These are phyloP conservation scores for Daedalea quercina DNA, from an alignment of 768 basidiomycete species.

Conservation along the genomic window DNA sequence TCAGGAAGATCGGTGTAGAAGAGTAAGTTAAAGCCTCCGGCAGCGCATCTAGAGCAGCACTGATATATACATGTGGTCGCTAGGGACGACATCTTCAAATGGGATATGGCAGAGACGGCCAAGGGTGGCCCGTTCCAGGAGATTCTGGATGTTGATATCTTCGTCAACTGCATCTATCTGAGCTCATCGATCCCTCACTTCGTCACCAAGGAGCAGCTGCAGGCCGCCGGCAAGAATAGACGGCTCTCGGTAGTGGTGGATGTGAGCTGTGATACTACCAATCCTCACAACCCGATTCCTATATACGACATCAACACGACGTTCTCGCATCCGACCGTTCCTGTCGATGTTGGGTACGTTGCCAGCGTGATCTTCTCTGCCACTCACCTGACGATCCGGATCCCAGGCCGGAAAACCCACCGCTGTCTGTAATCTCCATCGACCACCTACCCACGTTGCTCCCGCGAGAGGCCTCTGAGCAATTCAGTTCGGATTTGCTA, in stretches of 20 bases:
- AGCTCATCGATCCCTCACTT: conserved; percentile 83
- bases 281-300: conserved; percentile 96
- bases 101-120: conserved; percentile 96
- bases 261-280: conserved; percentile 98
- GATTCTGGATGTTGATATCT: conserved; percentile 94
- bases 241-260: conserved; percentile 84
- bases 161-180: conserved; percentile 99
- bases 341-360: conserved; percentile 74
- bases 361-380: neutral
- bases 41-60: neutral
- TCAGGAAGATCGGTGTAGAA: conserved; percentile 89
- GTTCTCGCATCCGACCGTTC: conserved; percentile 86
- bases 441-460: conserved; percentile 95
- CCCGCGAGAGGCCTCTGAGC: conserved; percentile 94
- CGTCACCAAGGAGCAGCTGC: conserved; percentile 62
- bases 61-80: neutral
- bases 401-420: conserved; percentile 52
- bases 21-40: conserved; percentile 52
- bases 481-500: conserved; percentile 84
- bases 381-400: neutral
- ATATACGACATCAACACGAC: conserved; percentile 93
- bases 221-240: conserved; percentile 60
- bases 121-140: conserved; percentile 96
- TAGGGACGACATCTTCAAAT: conserved; percentile 92
- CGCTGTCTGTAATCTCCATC: conserved; percentile 85